Base-by-base conservation (phyloP, 1,139 yeast species). In the Trichomonascaceae sp. region DNA sequence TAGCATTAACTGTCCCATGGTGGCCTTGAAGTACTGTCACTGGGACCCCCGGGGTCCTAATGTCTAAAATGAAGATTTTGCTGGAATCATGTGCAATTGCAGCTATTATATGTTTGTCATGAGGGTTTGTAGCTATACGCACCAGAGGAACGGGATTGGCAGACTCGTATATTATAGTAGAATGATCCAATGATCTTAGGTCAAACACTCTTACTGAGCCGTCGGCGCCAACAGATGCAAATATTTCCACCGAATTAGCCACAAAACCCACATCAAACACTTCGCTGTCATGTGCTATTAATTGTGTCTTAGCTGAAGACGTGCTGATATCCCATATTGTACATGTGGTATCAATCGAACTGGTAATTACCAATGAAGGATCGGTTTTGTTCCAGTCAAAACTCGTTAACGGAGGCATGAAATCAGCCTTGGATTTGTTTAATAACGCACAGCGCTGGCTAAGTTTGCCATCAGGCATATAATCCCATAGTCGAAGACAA, bases 221-320 rank as follows among this genome's bases (percentile, higher is more conserved):
- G 71, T 93, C 99, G 55, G 91, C 91, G 1, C 98, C 96, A 52
- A 93, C 96, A 54, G 95, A 86, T 47, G 96, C 89, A 72, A 93
- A 93, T 30, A 91, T 78, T 65, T 89, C 83, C 50, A 86, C 81
- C 43, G 89, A 82, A 45, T 84, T 83, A 55, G 86, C 82, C 51
- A 90, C 74, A 69, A 90, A 93, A 61, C 87, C 81, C 20, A 91
- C 98, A 68, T 93, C 99, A 68, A 84, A 89, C 3, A 93, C 99
- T 69, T 91, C 98, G 57, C 86, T 83, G 67, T 93, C 99, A 70
- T 93, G 99, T 0, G 99, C 99, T 61, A 93, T 93, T 52, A 93
- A 75, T 71, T 93, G 98, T 1, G 99, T 91, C 66, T 86, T 87
- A 19, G 96, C 96, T 27, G 80, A 76, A n/a, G 87, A 88, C 9